Base-by-base conservation (phyloP, 805 yeast species). In the Pichia exigua region DNA sequence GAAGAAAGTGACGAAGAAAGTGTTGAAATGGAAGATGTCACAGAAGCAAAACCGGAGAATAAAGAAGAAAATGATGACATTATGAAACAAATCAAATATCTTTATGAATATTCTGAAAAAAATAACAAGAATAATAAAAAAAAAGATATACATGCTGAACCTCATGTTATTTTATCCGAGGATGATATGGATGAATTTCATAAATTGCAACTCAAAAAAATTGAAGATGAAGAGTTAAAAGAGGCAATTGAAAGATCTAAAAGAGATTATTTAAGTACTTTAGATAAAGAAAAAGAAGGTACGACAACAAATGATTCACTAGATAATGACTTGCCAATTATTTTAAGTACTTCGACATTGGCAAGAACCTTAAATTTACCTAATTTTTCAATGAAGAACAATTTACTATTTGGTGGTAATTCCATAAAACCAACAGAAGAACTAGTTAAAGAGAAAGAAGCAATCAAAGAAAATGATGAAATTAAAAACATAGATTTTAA, bases 11-110 rank as follows among this genome's bases (percentile, higher is more conserved):
- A 72, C 15, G 69, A 64, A 18, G 73, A 68, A 21, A 73, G 66
- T 18, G 70, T 74, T 27, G 90, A 82, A 42, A 83, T 87, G 83
- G 91, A 86, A 59, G 95, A 87, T 56, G 85, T 86, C 45, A 74
- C 48, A 13, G 13, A 42, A 9, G 53, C 42, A 18, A 30, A 48
- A 20, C 47, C 35, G 27, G 53, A 44, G 5, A 48, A 40, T 4
- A 46, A 45, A 30, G 63, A 58, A n/a, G 57, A 60, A 11, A 62
- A 53, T n/a, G 54, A 55, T 20, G 51, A 54, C 6, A 50, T 59
- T 1, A 55, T 65, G 65, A 62, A 66, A 7, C 60, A 62, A 41
- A 65, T 68, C 28, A 57, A 62, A 49, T 65, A 67, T 1, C 48
- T 67, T 28, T 67, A 68, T 44, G 68, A 65, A 15, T 65, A 65